Base-by-base conservation (phyloP, 441 rosid species). In the Aquilaria agallochum region DNA sequence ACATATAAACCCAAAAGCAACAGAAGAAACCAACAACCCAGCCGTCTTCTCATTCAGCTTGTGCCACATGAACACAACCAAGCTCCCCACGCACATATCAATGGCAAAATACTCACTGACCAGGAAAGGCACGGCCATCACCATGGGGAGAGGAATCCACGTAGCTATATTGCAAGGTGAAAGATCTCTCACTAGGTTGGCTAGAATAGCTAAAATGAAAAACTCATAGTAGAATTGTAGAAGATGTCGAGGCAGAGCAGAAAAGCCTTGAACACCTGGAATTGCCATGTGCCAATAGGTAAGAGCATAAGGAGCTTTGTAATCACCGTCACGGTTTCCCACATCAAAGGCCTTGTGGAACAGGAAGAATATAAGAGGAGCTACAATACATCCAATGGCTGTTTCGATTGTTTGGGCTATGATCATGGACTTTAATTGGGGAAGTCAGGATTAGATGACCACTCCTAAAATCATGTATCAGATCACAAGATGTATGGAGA, bases 71-170 rank as follows among this genome's bases (percentile, higher is more conserved):
- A 84, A 84, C 68, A 91, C 94, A 12, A 88, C 53, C 79, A 91
- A 65, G 67, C 90, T 91, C 66, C 97, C 96, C 13, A 88, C 76
- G 46, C 93, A 80, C 97, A 91, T 91, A 36, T 91, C 97, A 31
- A 91, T 74, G 0, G 96, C 94, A 11, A 91, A 91, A 53, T 88
- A 84, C 12, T 90, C 95, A 30, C 97, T 92, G 0, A 91, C 92
- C 0, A 88, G 86, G 74, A 91, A 88, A 34, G 97, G 97, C 52
- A 91, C 88, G 2, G 94, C 97, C 97, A 91, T 91, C 0, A 90
- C 97, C 90, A 88, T 88, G 20, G 94, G 97, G 5, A 91, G 72
- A 0, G 97, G 97, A 20, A 86, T 68, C 77, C 82, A 91, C 58
- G 81, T 84, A 52, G 91, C 79, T 0, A 88, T 66, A 15, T 63